Percentiles rank a stretch among this genome's conserved stretches.
Conservation (phyloP, 306 rosid genomes). For the Vigna reflexopilosa region DNA sequence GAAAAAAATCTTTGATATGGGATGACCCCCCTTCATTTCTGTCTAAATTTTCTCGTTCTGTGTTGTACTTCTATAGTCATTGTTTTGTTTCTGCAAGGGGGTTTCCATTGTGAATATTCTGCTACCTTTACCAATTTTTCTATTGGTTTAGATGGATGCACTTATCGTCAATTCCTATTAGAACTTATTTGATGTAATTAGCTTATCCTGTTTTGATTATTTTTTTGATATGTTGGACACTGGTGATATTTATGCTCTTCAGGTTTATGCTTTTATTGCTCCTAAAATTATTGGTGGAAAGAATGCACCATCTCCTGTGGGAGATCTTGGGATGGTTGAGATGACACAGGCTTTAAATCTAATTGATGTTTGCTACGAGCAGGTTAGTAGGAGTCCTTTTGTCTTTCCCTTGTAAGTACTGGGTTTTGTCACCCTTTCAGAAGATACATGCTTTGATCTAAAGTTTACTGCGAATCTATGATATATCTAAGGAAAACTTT, state of each 20-base stretch:
- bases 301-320: constrained; percentile 92
- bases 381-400: constrained; percentile 57
- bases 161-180: background rate
- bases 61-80: background rate
- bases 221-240: constrained; percentile 26
- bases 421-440: background rate
- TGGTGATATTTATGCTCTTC: constrained; percentile 27
- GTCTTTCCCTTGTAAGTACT: constrained; percentile 21
- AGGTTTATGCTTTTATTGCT: constrained; percentile 95
- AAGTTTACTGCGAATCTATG: constrained; percentile 17
- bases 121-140: constrained; percentile 9
- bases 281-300: constrained; percentile 96
- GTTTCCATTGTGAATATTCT: background rate
- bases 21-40: constrained; percentile 1
- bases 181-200: constrained; percentile 16
- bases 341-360: constrained; percentile 92
- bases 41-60: background rate
- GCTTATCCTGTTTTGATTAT: constrained; percentile 35
- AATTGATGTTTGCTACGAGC: constrained; percentile 81
- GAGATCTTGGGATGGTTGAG: constrained; percentile 99
- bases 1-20: constrained; percentile 25
- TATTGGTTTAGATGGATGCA: constrained; percentile 27
- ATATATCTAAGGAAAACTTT: constrained; percentile 1
- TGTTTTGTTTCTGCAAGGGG: background rate
- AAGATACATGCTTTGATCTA: background rate